phyloP scores from a whole-genome alignment of 495 filamentous ascomycete genomes.

The Penicillium alfredii region DNA sequence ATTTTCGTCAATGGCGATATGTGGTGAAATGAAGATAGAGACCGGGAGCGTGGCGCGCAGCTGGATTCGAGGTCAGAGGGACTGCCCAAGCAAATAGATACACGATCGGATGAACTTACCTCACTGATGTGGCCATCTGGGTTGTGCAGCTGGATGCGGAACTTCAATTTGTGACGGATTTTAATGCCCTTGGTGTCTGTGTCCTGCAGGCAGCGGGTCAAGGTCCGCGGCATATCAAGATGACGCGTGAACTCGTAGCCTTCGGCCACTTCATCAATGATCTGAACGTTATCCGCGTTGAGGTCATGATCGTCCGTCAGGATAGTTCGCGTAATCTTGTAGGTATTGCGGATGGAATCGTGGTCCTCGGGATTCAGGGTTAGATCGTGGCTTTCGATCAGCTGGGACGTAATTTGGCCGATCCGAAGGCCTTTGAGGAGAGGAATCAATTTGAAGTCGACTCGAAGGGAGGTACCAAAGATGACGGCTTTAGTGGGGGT shows the following conservation, averaged over 20 bases:
- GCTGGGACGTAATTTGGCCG: constrained; percentile 63
- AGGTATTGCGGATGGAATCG: constrained; percentile 48
- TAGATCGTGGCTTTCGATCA: constrained; percentile 74
- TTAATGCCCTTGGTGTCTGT: constrained; percentile 78
- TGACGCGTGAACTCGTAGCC: constrained; percentile 66
- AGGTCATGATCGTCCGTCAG: constrained; percentile 56
- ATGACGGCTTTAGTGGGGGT: constrained; percentile 86
- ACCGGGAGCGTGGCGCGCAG: constrained; percentile 82
- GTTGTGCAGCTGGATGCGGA: constrained; percentile 83
- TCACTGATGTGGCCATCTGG: constrained; percentile 92
- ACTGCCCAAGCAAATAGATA: not conserved
- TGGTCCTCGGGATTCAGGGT: constrained; percentile 46
- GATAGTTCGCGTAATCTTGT: constrained; percentile 58
- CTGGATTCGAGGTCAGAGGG: constrained; percentile 29
- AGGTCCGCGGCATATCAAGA: constrained; percentile 67
- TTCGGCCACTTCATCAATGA: constrained; percentile 70
- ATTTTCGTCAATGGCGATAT: constrained; percentile 74
- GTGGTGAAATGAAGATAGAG: constrained; percentile 88
- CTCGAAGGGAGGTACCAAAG: constrained; percentile 74
- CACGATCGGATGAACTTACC: constrained; percentile 34
- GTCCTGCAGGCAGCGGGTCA: constrained; percentile 79
- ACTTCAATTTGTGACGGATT: constrained; percentile 77
- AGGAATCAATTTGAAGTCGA: constrained; percentile 76
- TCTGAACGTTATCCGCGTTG: constrained; percentile 53
- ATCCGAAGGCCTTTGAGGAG: constrained; percentile 81